Base-by-base conservation (phyloP, 495 filamentous ascomycete species). In the Neurospora sp. region DNA sequence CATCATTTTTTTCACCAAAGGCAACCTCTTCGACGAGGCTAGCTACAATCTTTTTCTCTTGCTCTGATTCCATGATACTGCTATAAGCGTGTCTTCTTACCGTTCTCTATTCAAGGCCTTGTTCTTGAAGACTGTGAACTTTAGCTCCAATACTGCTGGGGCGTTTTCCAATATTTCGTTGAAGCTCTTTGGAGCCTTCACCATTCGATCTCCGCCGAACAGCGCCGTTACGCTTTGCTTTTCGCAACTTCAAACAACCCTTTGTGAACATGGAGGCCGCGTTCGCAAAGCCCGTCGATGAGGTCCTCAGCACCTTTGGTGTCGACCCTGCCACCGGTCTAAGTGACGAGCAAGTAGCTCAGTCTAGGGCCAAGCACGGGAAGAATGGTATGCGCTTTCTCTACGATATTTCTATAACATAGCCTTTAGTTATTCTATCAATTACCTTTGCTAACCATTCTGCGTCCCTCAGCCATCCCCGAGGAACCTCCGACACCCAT, bases 401-500 rank as follows among this genome's bases (percentile, higher is more conserved):
- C n/a, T 23, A 16, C 38, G 18, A 16, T 6, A 16, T n/a, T 70
- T 71, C 71, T 70, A 31, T 18, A 23, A 20, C 39, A 20, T 39
- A 37, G 18, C 16, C 42, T 20, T 11, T 31, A 18, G n/a, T 76
- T 69, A 72, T 74, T 62, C 73, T 39, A 70, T 49, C 40, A 14
- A 9, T 42, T 16, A 70, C 42, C 16, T 60, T 70, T 49, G 54
- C 66, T 75, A 60, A 73, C 71, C n/a, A 6, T 20, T 40, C 44
- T 72, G 39, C 46, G 39, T 49, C 46, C 74, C 46, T 73, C 81
- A 98, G 96, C 94, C 72, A 90, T 99, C 73, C 91, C 93, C 18
- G 96, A 99, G 83, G 96, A 98, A 71, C 95, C 96, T 60, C 93
- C 96, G n/a, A 98, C 96, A 18, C 96, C 96, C 42, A 79, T 99